Percentiles rank a stretch among this genome's conserved stretches.
Conservation (phyloP, 495 filamentous ascomycete species). For the Lasiosphaeris hirsuta region DNA sequence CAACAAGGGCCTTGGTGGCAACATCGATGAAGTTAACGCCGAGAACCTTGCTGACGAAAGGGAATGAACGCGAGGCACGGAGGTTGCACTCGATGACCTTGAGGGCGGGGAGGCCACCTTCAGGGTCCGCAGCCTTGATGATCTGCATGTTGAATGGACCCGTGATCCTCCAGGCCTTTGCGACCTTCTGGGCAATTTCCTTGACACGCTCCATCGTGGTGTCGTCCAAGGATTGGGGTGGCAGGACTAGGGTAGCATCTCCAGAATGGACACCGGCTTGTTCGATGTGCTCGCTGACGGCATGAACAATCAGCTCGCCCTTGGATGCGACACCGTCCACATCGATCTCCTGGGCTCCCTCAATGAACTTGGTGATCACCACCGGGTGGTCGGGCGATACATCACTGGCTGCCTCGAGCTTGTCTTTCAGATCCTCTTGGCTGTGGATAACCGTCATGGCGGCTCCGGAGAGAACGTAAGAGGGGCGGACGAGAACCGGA, state of each 20-base stretch:
- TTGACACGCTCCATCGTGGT: conserved; percentile 78
- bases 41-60: conserved; percentile 94
- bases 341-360: conserved; percentile 95
- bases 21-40: conserved; percentile 97
- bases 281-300: conserved; percentile 95
- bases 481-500: conserved; percentile 90
- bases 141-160: conserved; percentile 99
- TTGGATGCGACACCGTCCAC: conserved; percentile 90
- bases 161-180: conserved; percentile 94
- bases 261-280: conserved; percentile 98
- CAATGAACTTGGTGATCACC: conserved; percentile 99
- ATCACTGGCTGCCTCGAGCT: conserved; percentile 81
- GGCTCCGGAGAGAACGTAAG: conserved; percentile 96
- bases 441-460: conserved; percentile 99
- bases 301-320: conserved; percentile 85
- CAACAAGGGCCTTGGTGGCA: conserved; percentile 88
- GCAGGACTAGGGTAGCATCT: conserved; percentile 94
- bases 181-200: conserved; percentile 92
- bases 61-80: conserved; percentile 95
- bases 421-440: conserved; percentile 82
- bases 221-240: conserved; percentile 74
- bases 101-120: conserved; percentile 66
- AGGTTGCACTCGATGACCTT: conserved; percentile 98
- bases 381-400: conserved; percentile 97
- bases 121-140: conserved; percentile 80